A percentile compares a stretch with the other conserved stretches of the same genome.
Evolutionary conservation across 257 asterid species (phyloP).

Genomic region (Solanum piurae): DNA sequence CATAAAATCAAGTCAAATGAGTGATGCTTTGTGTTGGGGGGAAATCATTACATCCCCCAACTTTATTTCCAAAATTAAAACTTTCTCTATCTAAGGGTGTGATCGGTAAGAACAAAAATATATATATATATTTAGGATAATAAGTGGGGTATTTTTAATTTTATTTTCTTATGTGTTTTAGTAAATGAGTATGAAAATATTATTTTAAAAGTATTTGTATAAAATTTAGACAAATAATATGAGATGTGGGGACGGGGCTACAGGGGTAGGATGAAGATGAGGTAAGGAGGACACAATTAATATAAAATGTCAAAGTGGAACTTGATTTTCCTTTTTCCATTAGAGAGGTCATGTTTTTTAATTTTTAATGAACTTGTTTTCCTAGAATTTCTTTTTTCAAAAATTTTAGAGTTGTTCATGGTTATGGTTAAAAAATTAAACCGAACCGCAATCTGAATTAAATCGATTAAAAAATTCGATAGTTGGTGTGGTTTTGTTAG

Average conservation of each 20-base stretch:
- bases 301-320: background rate
- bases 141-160: background rate
- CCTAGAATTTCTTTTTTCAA: background rate
- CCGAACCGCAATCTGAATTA: background rate
- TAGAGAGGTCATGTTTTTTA: background rate
- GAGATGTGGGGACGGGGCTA: background rate
- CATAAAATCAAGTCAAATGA: background rate
- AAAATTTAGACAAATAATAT: too few relatives aligned
- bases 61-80: background rate
- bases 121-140: too few relatives aligned
- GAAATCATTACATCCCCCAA: background rate
- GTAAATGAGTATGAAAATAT: background rate
- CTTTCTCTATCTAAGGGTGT: background rate
- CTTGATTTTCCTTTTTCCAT: background rate
- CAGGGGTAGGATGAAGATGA: background rate
- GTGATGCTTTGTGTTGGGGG: background rate
- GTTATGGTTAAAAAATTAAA: too few relatives aligned
- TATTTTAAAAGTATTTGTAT: too few relatives aligned
- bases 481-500: too few relatives aligned
- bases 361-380: too few relatives aligned
- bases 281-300: background rate
- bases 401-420: background rate
- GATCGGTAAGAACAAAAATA: background rate
- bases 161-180: background rate
- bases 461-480: too few relatives aligned